Evolutionary conservation across 306 rosid species (phyloP).

Genomic region (Quercus ilex): DNA sequence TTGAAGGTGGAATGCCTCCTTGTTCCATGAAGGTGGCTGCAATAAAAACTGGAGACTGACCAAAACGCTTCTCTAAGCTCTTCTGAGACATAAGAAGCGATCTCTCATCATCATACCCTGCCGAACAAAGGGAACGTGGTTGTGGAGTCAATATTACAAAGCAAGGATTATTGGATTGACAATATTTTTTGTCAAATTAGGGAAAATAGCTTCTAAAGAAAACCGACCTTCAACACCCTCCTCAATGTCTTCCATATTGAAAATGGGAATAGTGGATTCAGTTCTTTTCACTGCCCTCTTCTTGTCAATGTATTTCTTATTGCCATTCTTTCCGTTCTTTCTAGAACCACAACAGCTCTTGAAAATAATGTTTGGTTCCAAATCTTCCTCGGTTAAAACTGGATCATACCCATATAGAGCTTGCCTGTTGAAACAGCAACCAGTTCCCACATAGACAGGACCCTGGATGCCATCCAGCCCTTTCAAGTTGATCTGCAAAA

Average conservation of each 20-base stretch:
- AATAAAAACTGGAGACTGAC: slow-evolving; percentile 97
- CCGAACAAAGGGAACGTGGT: slow-evolving; percentile 5
- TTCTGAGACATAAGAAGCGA: slow-evolving; percentile 88
- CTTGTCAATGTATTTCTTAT: slow-evolving; percentile 82
- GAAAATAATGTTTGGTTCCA: slow-evolving; percentile 83
- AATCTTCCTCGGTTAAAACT: slow-evolving; percentile 82
- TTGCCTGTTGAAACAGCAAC: slow-evolving; percentile 99
- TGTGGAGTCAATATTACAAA: background rate
- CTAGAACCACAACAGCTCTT: slow-evolving; percentile 98
- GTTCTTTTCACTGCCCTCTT: slow-evolving; percentile 76
- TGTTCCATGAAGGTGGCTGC: slow-evolving; percentile 97
- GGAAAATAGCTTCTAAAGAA: slow-evolving; percentile 3
- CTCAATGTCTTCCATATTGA: slow-evolving; percentile 93
- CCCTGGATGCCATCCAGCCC: slow-evolving; percentile 98
- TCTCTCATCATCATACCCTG: slow-evolving; percentile 96
- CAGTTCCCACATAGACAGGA: slow-evolving; percentile 99
- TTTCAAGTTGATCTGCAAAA: slow-evolving; percentile 86
- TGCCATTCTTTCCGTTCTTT: slow-evolving; percentile 65
- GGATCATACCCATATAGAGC: slow-evolving; percentile 98
- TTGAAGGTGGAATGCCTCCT: slow-evolving; percentile 97
- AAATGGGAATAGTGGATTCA: slow-evolving; percentile 89
- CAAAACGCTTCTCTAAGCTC: slow-evolving; percentile 98
- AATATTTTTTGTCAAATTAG: background rate
- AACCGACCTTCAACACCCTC: slow-evolving; percentile 94
- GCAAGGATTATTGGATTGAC: slow-evolving; percentile 8